These are phyloP conservation scores for Arabis alpina DNA, from an alignment of 345 rosid species.

Conservation along the genomic window DNA sequence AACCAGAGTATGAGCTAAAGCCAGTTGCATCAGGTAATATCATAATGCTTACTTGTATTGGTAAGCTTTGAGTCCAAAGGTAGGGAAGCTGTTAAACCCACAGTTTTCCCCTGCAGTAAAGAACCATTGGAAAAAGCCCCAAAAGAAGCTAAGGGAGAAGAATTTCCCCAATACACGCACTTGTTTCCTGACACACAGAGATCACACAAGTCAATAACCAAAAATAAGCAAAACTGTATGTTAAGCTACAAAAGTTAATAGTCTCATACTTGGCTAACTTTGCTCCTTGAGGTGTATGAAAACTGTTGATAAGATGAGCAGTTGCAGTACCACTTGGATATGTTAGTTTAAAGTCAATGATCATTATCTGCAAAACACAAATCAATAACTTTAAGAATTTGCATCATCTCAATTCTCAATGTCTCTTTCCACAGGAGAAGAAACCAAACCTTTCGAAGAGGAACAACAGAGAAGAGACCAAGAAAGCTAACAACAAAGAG, in stretches of 20 bases:
- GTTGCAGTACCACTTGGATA: constrained; percentile 96
- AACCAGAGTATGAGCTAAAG: constrained; percentile 12
- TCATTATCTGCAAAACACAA: constrained; percentile 63
- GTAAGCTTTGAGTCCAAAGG: constrained; percentile 73
- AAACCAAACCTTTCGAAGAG: constrained; percentile 68
- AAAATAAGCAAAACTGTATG: not conserved
- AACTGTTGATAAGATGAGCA: constrained; percentile 87
- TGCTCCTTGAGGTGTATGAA: constrained; percentile 94
- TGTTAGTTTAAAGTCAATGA: constrained; percentile 74
- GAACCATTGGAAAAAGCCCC: constrained; percentile 85
- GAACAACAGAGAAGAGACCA: constrained; percentile 82
- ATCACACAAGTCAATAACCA: constrained; percentile 14
- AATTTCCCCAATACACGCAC: constrained; percentile 59
- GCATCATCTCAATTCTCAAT: not conserved
- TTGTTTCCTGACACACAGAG: constrained; percentile 55
- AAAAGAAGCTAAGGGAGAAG: constrained; percentile 72
- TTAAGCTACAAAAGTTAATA: not conserved
- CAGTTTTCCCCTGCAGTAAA: constrained; percentile 68
- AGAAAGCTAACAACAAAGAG: constrained; percentile 85
- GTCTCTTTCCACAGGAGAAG: constrained; percentile 4
- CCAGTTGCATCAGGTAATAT: not conserved
- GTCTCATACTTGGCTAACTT: constrained; percentile 69
- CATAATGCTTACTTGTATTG: constrained; percentile 48
- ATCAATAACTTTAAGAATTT: not conserved
- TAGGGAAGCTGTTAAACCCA: constrained; percentile 77